Base-by-base conservation (phyloP, 2,329 filamentous ascomycete species). In the Hymenoscyphus scutula region DNA sequence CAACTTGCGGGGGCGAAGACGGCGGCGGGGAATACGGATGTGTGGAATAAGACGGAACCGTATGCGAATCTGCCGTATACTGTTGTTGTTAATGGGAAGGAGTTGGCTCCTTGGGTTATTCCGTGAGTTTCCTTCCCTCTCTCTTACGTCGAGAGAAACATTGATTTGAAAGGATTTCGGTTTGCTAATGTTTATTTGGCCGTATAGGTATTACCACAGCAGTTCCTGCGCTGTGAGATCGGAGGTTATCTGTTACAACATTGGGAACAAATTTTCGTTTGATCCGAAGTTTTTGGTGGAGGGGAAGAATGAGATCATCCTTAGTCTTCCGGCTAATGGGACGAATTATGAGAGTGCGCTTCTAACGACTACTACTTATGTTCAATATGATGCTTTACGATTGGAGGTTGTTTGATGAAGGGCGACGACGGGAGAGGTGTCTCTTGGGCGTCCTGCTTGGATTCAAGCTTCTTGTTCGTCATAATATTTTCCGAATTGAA, bases 361-460 rank as follows among this genome's bases (percentile, higher is more conserved):
- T 8, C 67, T 88, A 61, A 79, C 84, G 0, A 74, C 75, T 53
- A 80, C 79, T 0, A 77, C 85, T 0, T 89, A 89, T 72, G 81
- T 89, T 5, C 85, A 89, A 75, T 89, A 89, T 66, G 86, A 89
- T 74, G 85, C 86, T 1, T 68, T 89, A 70, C 77, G 85, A 58
- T 68, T 89, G 55, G 86, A 89, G 69, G 70, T 88, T 29, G 71
- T 48, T 6, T 48, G 41, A 48, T 34, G 32, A 4, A 30, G 8
- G 32, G 32, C n/a, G n/a, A 13, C 8, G 32, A 13, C 5, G 15
- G 32, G 32, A 34, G 15, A 13, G 32, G 8, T 34, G 8, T 1
- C 15, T 34, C 2, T 34, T 8, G 32, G 32, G n/a, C n/a, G n/a
- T n/a, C n/a, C n/a, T n/a, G n/a, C n/a, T 34, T 34, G 2, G 32